Base-by-base conservation (phyloP, 1,139 yeast genomes). In the Groenewaldozyma sp. region DNA sequence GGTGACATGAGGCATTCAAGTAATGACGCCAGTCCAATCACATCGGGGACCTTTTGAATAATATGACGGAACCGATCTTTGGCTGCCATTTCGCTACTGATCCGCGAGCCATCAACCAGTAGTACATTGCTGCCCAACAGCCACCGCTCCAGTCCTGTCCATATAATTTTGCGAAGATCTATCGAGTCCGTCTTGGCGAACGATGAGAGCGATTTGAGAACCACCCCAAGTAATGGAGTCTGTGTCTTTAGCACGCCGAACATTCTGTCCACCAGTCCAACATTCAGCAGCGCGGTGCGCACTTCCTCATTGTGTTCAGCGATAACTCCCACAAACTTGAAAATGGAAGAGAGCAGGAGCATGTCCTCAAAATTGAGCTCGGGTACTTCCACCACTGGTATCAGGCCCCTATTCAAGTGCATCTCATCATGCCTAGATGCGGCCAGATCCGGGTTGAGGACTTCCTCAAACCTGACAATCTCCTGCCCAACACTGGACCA, bases 331-430 rank as follows among this genome's bases (percentile, higher is more conserved):
- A 79, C 58, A 28, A 80, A 53, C 3, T 76, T 70, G 44, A 84
- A 64, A 51, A 82, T 78, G 0, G 95, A 84, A 0, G 88, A 73
- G 6, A 87, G 67, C 41, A 83, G 76, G 5, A 84, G 72, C n/a
- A 82, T 63, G 0, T 88, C 80, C 55, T 86, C 95, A 50, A 84
- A 94, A 24, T 83, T 83, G 32, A 88, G 65, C 39, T 80, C 88
- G 0, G 58, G 55, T 6, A 52, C 44, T 27, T 53, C 59, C n/a
- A 51, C 39, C 9, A 39, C 44, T 19, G 47, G 49, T 3, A 48
- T 43, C 38, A 49, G 44, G 13, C 48, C 50, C 26, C 46, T 47
- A 29, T 14, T 13, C 7, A 11, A 20, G 20, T 16, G 13, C 22
- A 3, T 28, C 26, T 11, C 14, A 28, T 13, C 10, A 22, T 22